Evolutionary conservation across 1,284 basidiomycete genomes (phyloP).

Genomic region (Trichosporon coremiiforme): DNA sequence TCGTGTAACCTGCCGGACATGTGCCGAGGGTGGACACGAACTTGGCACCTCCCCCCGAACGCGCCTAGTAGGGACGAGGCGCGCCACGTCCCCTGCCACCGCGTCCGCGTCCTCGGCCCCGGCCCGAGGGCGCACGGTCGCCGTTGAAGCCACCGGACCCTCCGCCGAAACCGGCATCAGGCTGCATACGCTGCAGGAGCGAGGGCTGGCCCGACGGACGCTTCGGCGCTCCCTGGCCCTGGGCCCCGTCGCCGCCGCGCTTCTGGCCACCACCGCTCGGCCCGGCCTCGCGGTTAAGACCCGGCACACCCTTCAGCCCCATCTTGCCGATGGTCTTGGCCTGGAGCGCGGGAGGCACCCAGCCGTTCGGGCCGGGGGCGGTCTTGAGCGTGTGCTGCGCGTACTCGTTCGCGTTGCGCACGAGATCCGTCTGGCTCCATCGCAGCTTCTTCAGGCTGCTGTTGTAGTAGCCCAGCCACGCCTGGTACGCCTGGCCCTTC

Average conservation of each 20-base stretch:
- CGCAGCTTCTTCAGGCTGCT: conserved; percentile 56
- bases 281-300: conserved; percentile 35
- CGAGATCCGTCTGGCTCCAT: conserved; percentile 59
- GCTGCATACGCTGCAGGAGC: conserved; percentile 27
- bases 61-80: not conserved
- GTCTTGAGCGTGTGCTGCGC: conserved; percentile 59
- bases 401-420: conserved; percentile 60
- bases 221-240: conserved; percentile 22
- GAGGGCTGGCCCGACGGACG: conserved; percentile 15
- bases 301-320: conserved; percentile 61
- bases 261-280: conserved; percentile 11
- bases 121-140: conserved; percentile 5
- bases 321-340: conserved; percentile 66
- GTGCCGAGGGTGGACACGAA: no score
- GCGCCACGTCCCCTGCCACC: conserved; percentile 18
- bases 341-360: conserved; percentile 58
- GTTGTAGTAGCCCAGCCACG: conserved; percentile 67
- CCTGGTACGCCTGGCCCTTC: conserved; percentile 63
- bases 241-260: not conserved
- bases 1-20: no score
- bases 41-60: no score
- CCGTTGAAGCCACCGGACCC: conserved; percentile 21
- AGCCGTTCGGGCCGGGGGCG: conserved; percentile 43
- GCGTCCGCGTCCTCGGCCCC: conserved; percentile 22
- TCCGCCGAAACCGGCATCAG: conserved; percentile 28